phyloP scores from a whole-genome alignment of 352 stramenopile species.

The Globisporangium spiculum region DNA sequence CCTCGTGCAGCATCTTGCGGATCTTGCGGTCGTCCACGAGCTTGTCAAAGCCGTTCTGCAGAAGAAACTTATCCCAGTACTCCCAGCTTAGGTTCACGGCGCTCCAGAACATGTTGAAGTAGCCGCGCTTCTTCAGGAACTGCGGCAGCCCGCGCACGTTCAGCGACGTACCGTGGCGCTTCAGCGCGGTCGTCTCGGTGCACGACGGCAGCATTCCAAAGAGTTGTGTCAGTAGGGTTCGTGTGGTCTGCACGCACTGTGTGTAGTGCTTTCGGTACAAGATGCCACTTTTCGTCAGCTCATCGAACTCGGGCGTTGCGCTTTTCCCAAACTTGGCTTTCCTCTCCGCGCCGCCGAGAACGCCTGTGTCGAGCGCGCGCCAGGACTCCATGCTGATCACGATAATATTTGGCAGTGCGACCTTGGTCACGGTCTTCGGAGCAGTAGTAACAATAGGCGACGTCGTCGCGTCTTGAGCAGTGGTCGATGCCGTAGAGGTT shows the following conservation, averaged over 20 bases:
- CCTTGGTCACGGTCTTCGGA: constrained; percentile 6
- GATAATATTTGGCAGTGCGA: constrained; percentile 55
- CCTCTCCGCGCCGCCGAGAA: constrained; percentile 50
- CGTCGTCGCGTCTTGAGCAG: background rate
- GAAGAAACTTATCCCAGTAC: constrained; percentile 67
- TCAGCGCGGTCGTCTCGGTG: constrained; percentile 61
- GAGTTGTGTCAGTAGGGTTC: constrained; percentile 64
- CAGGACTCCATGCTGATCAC: constrained; percentile 77
- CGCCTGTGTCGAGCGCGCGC: constrained; percentile 60
- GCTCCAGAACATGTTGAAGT: constrained; percentile 75
- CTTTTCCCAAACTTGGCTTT: constrained; percentile 39
- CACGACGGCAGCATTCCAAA: constrained; percentile 72
- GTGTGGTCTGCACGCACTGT: constrained; percentile 61
- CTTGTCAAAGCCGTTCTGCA: constrained; percentile 67
- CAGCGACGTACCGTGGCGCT: constrained; percentile 51
- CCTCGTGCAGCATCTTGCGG: constrained; percentile 61
- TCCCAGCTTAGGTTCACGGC: constrained; percentile 62
- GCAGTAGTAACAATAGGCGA: background rate
- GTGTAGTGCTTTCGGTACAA: constrained; percentile 73
- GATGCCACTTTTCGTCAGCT: constrained; percentile 45
- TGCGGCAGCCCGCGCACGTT: constrained; percentile 55
- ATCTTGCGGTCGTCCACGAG: constrained; percentile 65
- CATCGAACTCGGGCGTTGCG: constrained; percentile 60
- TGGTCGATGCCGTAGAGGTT: background rate
- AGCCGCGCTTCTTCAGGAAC: constrained; percentile 62